Conservation (phyloP, 2,329 filamentous ascomycete genomes). For the Ramularia endophylla region DNA sequence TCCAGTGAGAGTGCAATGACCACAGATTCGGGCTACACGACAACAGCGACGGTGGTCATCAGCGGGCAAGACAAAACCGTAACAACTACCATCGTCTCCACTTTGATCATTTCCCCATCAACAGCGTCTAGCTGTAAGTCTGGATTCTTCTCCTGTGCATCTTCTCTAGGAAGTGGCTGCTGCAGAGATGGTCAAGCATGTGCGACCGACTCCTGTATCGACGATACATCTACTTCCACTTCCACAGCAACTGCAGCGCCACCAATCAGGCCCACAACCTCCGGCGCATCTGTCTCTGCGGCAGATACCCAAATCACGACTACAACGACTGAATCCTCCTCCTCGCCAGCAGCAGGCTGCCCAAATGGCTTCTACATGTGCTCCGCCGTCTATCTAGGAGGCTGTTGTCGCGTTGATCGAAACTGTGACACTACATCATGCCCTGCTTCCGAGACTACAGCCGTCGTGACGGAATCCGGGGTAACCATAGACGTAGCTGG, state of each 20-base stretch:
- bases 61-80: constrained; percentile 22
- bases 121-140: constrained; percentile 34
- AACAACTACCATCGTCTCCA: constrained; percentile 22
- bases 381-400: constrained; percentile 69
- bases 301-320: constrained; percentile 21
- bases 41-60: constrained; percentile 25
- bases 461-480: constrained; percentile 58
- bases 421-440: constrained; percentile 80
- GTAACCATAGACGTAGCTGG: constrained; percentile 62
- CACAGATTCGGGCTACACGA: constrained; percentile 19
- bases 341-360: constrained; percentile 46
- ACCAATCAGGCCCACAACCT: constrained; percentile 39
- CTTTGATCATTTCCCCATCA: constrained; percentile 25
- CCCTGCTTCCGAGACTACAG: constrained; percentile 56
- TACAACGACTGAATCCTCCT: constrained; percentile 34
- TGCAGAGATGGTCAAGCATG: constrained; percentile 43
- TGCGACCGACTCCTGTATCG: constrained; percentile 34
- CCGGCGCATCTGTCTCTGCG: constrained; percentile 12
- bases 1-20: no score
- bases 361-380: constrained; percentile 92
- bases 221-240: constrained; percentile 28
- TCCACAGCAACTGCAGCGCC: constrained; percentile 34
- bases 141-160: constrained; percentile 42
- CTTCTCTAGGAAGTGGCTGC: constrained; percentile 44
- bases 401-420: constrained; percentile 83